Base-by-base conservation (phyloP, 495 filamentous ascomycete species). In the Cladorrhinum samala region DNA sequence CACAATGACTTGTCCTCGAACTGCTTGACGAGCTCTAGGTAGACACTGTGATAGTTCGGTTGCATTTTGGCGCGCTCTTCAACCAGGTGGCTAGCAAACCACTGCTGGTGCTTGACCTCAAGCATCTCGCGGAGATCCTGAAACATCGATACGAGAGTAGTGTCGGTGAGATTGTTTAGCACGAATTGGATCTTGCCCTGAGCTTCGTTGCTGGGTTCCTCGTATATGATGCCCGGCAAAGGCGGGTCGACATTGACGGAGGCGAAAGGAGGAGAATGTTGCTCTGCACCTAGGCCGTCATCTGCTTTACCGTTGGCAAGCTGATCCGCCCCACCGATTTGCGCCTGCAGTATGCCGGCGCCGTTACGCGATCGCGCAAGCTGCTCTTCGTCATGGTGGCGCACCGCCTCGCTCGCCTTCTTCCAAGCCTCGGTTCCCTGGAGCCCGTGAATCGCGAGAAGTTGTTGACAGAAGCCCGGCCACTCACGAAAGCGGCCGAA, bases 71-170 rank as follows among this genome's bases (percentile, higher is more conserved):
- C 94, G 13, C 92, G 89, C 66, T 95, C 87, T 61, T 96, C 91
- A 9, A 99, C 93, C n/a, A 99, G 72, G 64, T 96, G 94, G 16
- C 81, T 81, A 8, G 93, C 93, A 59, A 99, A 97, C 93, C 93
- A 99, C 64, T 93, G 88, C 60, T 92, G 86, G 63, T 95, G 85
- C 52, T 83, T 80, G 49, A 87, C 82, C 39, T 89, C 80, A 46
- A 97, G 63, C 23, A 86, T 81, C 30, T 92, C 84, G 33, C 78
- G 84, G 17, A 99, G 77, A 50, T 93, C 89, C 37, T 75, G 75
- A 55, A 88, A 82, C 65, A 95, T 96, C 25, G 83, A 76, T 27
- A 87, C 83, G 9, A 97, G 77, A 49, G 96, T 97, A 18, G 85
- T 82, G 44, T 88, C 83, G 0, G 93, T 96, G 17, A 97, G 81